Evolutionary conservation across 176 grass and related monocot genomes (phyloP).

Genomic region (Ananas comosus): DNA sequence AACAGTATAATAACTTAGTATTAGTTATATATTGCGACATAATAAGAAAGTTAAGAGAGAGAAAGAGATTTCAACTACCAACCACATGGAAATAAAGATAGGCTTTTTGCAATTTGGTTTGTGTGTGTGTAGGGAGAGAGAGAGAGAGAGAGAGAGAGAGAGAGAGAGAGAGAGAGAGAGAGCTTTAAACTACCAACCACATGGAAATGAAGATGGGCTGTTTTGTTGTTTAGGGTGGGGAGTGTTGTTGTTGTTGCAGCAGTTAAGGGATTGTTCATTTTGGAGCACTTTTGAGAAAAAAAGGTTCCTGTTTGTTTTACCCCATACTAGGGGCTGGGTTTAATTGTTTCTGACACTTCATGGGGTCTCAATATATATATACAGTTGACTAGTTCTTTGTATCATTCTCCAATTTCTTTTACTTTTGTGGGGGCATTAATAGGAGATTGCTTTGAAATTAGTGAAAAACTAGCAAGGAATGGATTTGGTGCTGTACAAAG

Average conservation of each 20-base stretch:
- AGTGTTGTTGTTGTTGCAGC: not conserved
- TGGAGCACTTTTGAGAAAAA: not conserved
- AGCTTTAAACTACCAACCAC: not conserved
- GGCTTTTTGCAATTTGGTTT: not conserved
- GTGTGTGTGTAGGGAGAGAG: not conserved
- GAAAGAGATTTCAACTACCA: not conserved
- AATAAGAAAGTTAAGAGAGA: not conserved
- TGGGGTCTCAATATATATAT: too few relatives aligned
- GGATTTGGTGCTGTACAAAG: not conserved
- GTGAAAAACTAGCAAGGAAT: not conserved
- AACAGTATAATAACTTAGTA: too few relatives aligned
- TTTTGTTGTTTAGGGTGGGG: too few relatives aligned
- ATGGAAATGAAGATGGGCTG: not conserved
- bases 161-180: not conserved
- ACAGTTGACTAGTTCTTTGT: too few relatives aligned
- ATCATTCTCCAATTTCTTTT: not conserved
- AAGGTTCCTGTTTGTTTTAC: not conserved
- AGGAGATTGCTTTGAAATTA: not conserved
- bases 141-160: not conserved
- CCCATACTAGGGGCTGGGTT: not conserved
- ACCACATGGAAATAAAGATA: not conserved
- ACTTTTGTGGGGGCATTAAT: not conserved
- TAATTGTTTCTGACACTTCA: constrained; percentile 3
- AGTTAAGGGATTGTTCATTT: not conserved
- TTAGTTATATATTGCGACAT: too few relatives aligned